Evolutionary conservation across 2,329 filamentous ascomycete species (phyloP).

Genomic region (Xylaria sp.): DNA sequence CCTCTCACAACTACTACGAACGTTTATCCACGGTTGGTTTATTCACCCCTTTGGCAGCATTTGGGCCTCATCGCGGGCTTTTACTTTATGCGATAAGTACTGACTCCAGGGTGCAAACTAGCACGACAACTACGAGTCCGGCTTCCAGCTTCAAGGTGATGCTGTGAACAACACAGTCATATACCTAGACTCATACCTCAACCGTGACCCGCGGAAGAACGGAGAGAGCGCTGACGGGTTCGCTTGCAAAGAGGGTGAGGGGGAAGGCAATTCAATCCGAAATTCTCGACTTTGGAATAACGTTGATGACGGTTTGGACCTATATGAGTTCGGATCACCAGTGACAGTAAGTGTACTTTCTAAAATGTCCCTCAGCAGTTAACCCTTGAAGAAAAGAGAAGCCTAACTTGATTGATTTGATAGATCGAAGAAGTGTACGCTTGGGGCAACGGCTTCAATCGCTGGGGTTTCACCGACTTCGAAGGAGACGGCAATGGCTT

Average conservation of each 20-base stretch:
- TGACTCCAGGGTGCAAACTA: no score
- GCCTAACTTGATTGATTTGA: constrained; percentile 1
- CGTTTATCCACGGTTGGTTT: constrained; percentile 45
- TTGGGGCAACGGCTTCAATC: constrained; percentile 60
- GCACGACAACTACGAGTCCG: constrained; percentile 52
- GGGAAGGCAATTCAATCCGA: constrained; percentile 58
- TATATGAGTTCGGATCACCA: constrained; percentile 55
- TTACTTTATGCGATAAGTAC: no score
- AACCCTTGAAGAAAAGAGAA: not conserved
- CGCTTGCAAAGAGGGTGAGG: constrained; percentile 59
- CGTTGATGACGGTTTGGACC: constrained; percentile 61
- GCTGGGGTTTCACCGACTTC: constrained; percentile 57
- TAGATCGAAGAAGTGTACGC: constrained; percentile 54
- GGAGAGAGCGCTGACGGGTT: constrained; percentile 63
- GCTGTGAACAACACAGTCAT: constrained; percentile 54
- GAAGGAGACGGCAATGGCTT: constrained; percentile 60
- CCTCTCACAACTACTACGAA: constrained; percentile 54
- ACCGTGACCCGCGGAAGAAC: constrained; percentile 62
- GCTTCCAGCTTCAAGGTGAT: constrained; percentile 52
- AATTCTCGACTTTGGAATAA: constrained; percentile 62
- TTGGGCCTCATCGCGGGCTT: no score
- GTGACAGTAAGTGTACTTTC: constrained; percentile 50
- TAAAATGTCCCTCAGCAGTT: not conserved
- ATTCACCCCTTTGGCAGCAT: no score
- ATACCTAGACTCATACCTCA: constrained; percentile 58